These are phyloP conservation scores for Sporothrix pseudoabietina DNA, from an alignment of 2,329 filamentous ascomycete genomes.

Conservation along the genomic window DNA sequence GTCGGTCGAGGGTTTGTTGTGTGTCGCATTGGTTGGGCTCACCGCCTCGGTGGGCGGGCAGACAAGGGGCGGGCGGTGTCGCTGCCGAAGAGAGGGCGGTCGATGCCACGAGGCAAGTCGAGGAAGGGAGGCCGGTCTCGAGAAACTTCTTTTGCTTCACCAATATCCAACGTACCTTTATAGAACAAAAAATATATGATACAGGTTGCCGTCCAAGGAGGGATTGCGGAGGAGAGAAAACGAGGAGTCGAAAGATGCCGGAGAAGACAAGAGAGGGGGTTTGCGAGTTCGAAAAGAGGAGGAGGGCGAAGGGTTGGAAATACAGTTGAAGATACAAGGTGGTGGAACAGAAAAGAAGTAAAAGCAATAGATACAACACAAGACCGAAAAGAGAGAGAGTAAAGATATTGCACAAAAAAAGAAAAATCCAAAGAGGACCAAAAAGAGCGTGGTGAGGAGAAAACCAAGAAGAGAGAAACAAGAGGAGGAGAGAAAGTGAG, in stretches of 20 bases:
- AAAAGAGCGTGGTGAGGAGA: constrained; percentile 30
- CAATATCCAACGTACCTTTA: constrained; percentile 31
- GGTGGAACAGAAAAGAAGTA: constrained; percentile 19
- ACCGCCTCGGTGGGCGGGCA: constrained; percentile 15
- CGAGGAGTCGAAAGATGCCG: neutral
- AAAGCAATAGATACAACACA: constrained; percentile 17
- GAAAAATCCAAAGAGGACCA: constrained; percentile 22
- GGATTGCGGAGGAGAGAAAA: neutral
- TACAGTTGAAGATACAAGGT: constrained; percentile 16
- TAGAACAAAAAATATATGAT: constrained; percentile 35
- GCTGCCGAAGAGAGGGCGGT: constrained; percentile 15
- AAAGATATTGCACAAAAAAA: constrained; percentile 24
- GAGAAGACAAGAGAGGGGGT: constrained; percentile 4
- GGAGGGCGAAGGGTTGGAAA: constrained; percentile 15
- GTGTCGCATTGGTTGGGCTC: neutral
- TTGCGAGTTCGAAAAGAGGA: neutral
- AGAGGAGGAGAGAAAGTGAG: neutral
- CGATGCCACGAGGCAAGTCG: neutral
- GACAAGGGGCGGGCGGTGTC: neutral
- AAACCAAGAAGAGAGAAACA: neutral
- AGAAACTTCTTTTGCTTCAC: too few relatives aligned
- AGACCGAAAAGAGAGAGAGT: neutral
- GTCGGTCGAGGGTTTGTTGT: neutral
- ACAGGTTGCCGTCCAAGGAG: constrained; percentile 32
- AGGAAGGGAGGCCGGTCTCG: neutral